These are phyloP conservation scores for Lathyrus sativus DNA, from an alignment of 306 rosid genomes.

Conservation along the genomic window DNA sequence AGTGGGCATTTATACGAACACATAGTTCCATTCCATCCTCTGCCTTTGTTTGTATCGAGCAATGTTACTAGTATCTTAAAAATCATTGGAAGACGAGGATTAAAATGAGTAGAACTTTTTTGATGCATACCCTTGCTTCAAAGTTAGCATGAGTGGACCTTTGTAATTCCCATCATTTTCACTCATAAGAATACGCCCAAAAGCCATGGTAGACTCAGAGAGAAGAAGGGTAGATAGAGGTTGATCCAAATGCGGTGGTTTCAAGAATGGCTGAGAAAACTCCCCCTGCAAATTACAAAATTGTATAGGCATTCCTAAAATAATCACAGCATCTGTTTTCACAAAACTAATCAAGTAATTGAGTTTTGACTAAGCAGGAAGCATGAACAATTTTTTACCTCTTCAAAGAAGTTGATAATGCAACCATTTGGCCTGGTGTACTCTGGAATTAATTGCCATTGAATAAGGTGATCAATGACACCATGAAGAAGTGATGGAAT, in stretches of 20 bases:
- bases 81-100: constrained; percentile 18
- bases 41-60: constrained; percentile 25
- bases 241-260: constrained; percentile 97
- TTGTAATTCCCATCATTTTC: constrained; percentile 89
- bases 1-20: background rate
- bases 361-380: constrained; percentile 38
- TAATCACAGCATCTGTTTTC: constrained; percentile 21
- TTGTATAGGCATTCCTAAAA: constrained; percentile 23
- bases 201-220: constrained; percentile 88
- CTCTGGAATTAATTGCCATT: constrained; percentile 87
- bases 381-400: constrained; percentile 57
- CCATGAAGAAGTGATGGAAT: constrained; percentile 71
- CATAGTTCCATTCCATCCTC: background rate
- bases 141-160: constrained; percentile 84
- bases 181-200: constrained; percentile 75
- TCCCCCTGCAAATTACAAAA: constrained; percentile 63
- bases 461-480: constrained; percentile 86
- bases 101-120: constrained; percentile 25
- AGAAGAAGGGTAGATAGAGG: constrained; percentile 86
- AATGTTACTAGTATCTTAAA: constrained; percentile 23
- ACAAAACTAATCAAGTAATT: constrained; percentile 25
- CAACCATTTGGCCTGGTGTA: constrained; percentile 92
- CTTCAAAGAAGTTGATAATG: constrained; percentile 83
- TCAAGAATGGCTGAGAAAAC: constrained; percentile 89
- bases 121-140: constrained; percentile 73